Base-by-base conservation (phyloP, 208 protist genomes). In the Leishmania major region DNA sequence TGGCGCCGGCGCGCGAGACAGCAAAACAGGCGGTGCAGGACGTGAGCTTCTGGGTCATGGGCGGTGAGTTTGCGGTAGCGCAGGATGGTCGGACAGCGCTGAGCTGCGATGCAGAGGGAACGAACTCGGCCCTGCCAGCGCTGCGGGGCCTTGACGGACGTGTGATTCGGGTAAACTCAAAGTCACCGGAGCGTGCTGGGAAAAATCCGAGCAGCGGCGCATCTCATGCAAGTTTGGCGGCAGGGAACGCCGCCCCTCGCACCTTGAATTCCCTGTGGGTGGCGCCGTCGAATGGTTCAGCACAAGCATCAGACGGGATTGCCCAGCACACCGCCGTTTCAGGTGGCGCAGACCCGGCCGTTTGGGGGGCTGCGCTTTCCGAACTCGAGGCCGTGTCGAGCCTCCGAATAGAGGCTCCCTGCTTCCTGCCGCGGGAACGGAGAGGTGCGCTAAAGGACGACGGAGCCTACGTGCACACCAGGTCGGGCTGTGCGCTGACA, bases 41-140 rank as follows among this genome's bases (percentile, higher is more conserved):
- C 70, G 5, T 86, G 7, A 55, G 77, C 57, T 82, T 86, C n/a
- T 86, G 82, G 77, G 74, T 82, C 31, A 17, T 86, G 37, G 72
- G 70, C 31, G 57, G 69, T 62, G 69, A 80, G 67, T 60, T 19
- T 35, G 55, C 81, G 57, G 66, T 45, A 22, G 49, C 2, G 47
- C 67, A 37, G 8, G 15, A n/a, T 1, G 28, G 15, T 11, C 19
- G 4, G 57, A 17, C 19, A 47, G 80, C 45, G 51, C 31, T 6
- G 43, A 40, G 31, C n/a, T 2, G 37, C 55, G 25, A 37, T n/a
- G 47, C 45, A 25, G 40, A 62, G 15, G 31, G 47, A 4, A n/a
- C 19, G 43, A 4, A 22, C 6, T 43, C 47, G 43, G 0, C 49
- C 35, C 40, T 82, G 45, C 62, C 82, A 3, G 31, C 64, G 2